These are phyloP conservation scores for Crithidia expoeki DNA, from an alignment of 208 protist genomes.

Conservation along the genomic window DNA sequence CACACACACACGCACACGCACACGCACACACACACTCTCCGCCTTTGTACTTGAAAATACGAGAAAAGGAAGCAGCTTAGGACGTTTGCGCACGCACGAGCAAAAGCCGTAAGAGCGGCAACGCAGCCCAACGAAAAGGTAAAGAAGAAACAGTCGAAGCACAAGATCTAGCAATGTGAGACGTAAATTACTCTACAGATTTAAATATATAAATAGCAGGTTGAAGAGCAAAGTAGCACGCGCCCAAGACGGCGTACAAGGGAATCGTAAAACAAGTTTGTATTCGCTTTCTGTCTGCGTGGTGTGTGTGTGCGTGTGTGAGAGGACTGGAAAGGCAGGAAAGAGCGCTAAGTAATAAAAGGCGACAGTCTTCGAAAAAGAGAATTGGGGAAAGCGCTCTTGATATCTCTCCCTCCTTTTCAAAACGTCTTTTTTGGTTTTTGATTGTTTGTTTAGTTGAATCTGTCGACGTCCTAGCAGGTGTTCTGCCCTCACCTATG, in stretches of 20 bases:
- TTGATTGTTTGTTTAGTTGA: not conserved
- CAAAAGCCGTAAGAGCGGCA: no score
- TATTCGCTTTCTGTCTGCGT: no score
- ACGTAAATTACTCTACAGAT: not conserved
- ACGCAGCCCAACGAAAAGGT: not conserved
- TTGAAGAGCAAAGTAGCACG: no score
- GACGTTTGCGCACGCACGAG: no score
- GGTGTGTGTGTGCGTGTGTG: no score
- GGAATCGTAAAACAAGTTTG: no score
- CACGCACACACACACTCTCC: no score
- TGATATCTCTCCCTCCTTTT: no score
- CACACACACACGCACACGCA: no score
- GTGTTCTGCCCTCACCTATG: constrained; percentile 17
- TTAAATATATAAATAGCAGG: no score
- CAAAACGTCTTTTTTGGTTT: not conserved
- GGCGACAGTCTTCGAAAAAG: not conserved
- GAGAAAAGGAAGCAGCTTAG: not conserved
- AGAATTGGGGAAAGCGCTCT: not conserved
- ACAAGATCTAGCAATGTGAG: not conserved
- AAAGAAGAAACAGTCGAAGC: constrained; percentile 1
- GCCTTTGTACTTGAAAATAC: not conserved
- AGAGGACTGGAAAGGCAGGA: not conserved
- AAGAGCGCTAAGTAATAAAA: not conserved
- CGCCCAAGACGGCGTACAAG: no score
- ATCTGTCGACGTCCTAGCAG: not conserved